A percentile compares a stretch with the other conserved stretches of the same genome.
These are phyloP conservation scores for Ampelocalamus luodianensis DNA, from an alignment of 176 grass and related monocot species.

Conservation along the genomic window DNA sequence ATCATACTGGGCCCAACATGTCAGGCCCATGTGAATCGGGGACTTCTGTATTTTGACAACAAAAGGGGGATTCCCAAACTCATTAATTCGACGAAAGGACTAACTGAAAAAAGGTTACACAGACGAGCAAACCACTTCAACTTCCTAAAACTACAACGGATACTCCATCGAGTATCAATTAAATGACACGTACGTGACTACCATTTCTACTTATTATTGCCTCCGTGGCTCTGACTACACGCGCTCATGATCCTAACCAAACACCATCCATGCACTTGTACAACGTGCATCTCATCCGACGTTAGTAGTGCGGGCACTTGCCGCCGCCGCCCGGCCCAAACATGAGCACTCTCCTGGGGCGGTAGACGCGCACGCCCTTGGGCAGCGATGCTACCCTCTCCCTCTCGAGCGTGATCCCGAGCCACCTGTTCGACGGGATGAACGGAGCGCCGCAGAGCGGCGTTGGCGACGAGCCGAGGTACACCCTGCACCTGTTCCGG, in stretches of 20 bases:
- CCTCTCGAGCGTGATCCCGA: slow-evolving; percentile 41
- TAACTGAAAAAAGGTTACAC: too few relatives aligned
- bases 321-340: slow-evolving; percentile 8
- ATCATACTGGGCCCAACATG: too few relatives aligned
- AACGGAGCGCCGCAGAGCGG: slow-evolving; percentile 28
- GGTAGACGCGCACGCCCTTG: slow-evolving; percentile 29
- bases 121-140: too few relatives aligned
- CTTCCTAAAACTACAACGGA: too few relatives aligned
- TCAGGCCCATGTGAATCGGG: too few relatives aligned
- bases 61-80: too few relatives aligned
- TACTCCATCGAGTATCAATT: too few relatives aligned
- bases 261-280: too few relatives aligned
- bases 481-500: slow-evolving; percentile 34
- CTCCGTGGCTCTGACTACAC: neutral
- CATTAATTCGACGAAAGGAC: too few relatives aligned
- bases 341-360: slow-evolving; percentile 45
- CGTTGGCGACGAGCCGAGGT: slow-evolving; percentile 46
- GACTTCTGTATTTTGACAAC: too few relatives aligned
- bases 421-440: slow-evolving; percentile 30
- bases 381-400: neutral
- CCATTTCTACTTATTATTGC: neutral
- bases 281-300: neutral
- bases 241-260: too few relatives aligned
- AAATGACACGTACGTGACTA: neutral
- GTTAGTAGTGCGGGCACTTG: slow-evolving; percentile 26